Evolutionary conservation across 2,329 filamentous ascomycete genomes (phyloP), one percentile per base, ranked within the genome.

Genomic region (Dactylonectria estremocensis): DNA sequence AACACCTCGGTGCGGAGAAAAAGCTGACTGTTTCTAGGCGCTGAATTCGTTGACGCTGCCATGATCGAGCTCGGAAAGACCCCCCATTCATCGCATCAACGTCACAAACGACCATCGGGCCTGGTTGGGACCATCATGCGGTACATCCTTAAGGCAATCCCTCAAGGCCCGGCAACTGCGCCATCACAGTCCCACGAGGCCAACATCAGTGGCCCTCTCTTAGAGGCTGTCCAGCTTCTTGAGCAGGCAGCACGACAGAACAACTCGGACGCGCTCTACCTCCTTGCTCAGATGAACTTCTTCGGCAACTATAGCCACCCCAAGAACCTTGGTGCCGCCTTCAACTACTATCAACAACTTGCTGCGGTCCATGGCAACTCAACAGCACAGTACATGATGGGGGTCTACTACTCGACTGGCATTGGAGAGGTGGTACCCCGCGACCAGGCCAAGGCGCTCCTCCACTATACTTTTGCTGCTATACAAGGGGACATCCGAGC

Each of bases 381-480:
- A 71, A 97, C 95, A 13, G 96, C 96, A 1, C 94, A 98, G 80
- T 92, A 97, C 81, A 98, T 99, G 95, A 80, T 98, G 53, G 96
- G 94, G 0, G 90, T 99, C 74, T 96, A 97, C 88, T 95, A 99
- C 81, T 95, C 95, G 40, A 99, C 96, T 0, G 96, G 96, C 0
- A 87, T 99, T 65, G 95, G 94, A 16, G 90, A 90, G 35, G 91
- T 91, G 1, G 93, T 97, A 6, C 89, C 93, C 77, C 89, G 90
- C 49, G 93, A 99, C 76, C 96, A 98, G 82, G 95, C 95, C 11
- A 95, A 94, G 81, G 94, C 96, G 3, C 86, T 98, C 75, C 85
- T 98, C 46, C 98, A 98, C 80, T 95, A 99, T 80, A 97, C 94
- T 0, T 96, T 98, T 78, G 95, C 96, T 0, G 96, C 96, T 1